Evolutionary conservation across 2,329 filamentous ascomycete species (phyloP), one percentile per base, ranked within the genome.

Genomic region (Didymella keratinophila): DNA sequence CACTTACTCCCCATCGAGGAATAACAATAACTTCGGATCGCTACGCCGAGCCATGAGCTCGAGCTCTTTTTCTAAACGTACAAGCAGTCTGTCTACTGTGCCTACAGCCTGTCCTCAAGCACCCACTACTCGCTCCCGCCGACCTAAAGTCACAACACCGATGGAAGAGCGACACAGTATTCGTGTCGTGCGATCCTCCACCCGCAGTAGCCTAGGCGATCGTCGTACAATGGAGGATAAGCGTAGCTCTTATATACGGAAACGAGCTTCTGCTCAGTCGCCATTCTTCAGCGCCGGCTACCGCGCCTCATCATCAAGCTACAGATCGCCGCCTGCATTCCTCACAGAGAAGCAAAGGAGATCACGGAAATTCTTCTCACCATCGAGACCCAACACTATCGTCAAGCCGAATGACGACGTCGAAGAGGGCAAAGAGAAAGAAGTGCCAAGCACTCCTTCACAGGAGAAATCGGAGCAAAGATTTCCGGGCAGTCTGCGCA

Each of bases 231-330:
- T 79, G 5, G 70, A 77, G 36, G 77, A 79, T 30, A 79, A 78
- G 56, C 74, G 79, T 7, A 71, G 75, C 49, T 79, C 76, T 14
- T 81, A 77, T 62, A 77, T 80, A 42, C 67, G 74, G 16, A 78
- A 80, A 55, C 74, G 79, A 34, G 76, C 76, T 2, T 75, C 74
- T 18, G 74, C 70, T 12, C 72, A 62, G 30, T 70, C 74, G 14
- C 76, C 78, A 4, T 76, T 81, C 34, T 81, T 81, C 56, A 72
- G 74, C 5, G 74, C 75, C 14, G 63, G 62, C 12, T 67, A 68
- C n/a, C 68, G 73, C 18, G 64, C 65, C n/a, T 73, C 72, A 2
- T 75, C 72, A 3, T 69, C 70, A 2, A 73, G 61, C 41, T 72
- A 73, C 53, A 68, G 61, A 43, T 66, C 63, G 16, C 64, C 70